Evolutionary conservation across 176 grass and related monocot genomes (phyloP).

Genomic region (Aegilops tauschii): DNA sequence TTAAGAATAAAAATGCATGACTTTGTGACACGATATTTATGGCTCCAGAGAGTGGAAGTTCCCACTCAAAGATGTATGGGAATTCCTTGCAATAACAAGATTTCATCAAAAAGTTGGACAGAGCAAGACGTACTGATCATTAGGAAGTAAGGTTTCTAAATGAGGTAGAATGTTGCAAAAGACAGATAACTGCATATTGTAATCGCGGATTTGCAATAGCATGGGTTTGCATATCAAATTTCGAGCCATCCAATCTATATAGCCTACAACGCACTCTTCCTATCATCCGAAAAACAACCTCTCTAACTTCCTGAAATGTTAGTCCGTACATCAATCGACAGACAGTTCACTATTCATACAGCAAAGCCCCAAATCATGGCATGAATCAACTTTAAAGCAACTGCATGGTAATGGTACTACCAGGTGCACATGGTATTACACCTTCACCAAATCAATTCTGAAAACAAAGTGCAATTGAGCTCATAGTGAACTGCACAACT

Average conservation of each 20-base stretch:
- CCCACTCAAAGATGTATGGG: no score
- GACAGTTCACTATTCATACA: background rate
- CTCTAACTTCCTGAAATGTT: background rate
- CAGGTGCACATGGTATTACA: background rate
- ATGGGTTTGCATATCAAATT: background rate
- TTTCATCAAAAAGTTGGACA: background rate
- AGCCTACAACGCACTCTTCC: background rate
- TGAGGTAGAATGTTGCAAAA: background rate
- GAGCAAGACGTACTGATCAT: background rate
- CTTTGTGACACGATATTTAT: background rate
- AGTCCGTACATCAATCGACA: background rate
- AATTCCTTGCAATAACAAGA: background rate
- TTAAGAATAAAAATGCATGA: background rate
- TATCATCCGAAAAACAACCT: background rate
- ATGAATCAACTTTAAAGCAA: background rate
- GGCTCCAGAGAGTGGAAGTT: background rate
- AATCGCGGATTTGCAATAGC: background rate
- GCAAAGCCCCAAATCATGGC: background rate
- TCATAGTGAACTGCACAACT: background rate
- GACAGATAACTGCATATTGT: background rate
- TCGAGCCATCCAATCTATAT: background rate
- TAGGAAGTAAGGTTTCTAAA: background rate
- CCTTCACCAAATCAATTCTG: background rate
- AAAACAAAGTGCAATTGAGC: background rate
- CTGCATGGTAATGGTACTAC: background rate